These are phyloP conservation scores for Ustilago shanxiensis DNA, from an alignment of 1,284 basidiomycete genomes.

Conservation along the genomic window DNA sequence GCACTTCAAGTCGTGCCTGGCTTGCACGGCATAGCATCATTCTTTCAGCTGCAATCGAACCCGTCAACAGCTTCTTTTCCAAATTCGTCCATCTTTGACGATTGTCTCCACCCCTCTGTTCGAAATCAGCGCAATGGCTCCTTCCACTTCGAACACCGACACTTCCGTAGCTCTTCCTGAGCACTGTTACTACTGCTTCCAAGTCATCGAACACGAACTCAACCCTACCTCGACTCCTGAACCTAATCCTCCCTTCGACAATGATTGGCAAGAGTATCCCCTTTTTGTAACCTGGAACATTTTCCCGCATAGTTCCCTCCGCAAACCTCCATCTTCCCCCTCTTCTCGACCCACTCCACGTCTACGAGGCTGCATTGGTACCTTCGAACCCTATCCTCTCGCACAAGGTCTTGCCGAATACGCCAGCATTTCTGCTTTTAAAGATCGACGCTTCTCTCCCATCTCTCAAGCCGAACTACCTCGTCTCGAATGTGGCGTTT, in stretches of 20 bases:
- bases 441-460: conserved; percentile 74
- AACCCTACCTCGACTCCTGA: conserved; percentile 7
- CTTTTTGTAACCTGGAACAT: conserved; percentile 97
- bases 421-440: conserved; percentile 77
- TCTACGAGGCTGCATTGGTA: conserved; percentile 94
- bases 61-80: too few relatives aligned
- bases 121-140: conserved; percentile 14
- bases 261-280: conserved; percentile 73
- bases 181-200: conserved; percentile 74
- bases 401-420: conserved; percentile 86
- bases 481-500: conserved; percentile 87
- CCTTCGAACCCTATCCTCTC: conserved; percentile 83
- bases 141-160: neutral
- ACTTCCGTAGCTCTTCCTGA: conserved; percentile 50
- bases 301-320: conserved; percentile 66
- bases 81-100: neutral
- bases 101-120: neutral
- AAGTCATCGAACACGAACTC: conserved; percentile 72
- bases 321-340: conserved; percentile 60
- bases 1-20: conserved; percentile 25
- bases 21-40: conserved; percentile 14
- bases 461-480: conserved; percentile 83
- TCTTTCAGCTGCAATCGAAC: neutral
- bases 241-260: conserved; percentile 24
- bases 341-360: conserved; percentile 75